These are phyloP conservation scores for Filobasidium floriforme DNA, from an alignment of 768 basidiomycete genomes.

Conservation along the genomic window DNA sequence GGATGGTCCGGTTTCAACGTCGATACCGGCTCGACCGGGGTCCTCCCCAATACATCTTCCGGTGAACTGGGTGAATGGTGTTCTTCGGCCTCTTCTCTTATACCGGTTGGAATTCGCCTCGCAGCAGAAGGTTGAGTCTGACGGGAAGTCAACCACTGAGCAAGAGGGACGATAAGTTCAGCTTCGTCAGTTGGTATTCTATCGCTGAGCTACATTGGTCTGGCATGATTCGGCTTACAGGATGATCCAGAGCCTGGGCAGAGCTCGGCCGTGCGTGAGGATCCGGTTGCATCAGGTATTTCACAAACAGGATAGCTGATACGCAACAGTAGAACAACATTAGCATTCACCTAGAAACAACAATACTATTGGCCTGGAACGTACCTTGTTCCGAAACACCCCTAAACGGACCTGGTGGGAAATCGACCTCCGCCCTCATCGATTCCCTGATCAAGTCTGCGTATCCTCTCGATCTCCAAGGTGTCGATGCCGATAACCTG, in stretches of 20 bases:
- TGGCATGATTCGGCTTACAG: constrained; percentile 12
- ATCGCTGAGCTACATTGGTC: background rate
- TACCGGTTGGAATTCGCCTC: background rate
- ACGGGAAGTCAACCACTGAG: background rate
- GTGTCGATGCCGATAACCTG: constrained; percentile 30
- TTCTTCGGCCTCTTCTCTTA: background rate
- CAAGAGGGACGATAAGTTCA: background rate
- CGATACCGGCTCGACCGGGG: constrained; percentile 4
- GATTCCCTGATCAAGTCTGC: constrained; percentile 27
- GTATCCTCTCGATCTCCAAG: constrained; percentile 27
- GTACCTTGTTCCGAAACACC: constrained; percentile 30
- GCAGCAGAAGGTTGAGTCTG: background rate
- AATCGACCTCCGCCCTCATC: constrained; percentile 17
- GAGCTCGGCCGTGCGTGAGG: constrained; percentile 22
- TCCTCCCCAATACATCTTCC: constrained; percentile 1
- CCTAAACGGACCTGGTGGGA: constrained; percentile 26
- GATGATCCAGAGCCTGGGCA: constrained; percentile 20
- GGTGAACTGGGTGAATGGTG: constrained; percentile 6
- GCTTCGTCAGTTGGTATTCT: background rate
- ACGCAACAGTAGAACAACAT: background rate
- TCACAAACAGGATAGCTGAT: constrained; percentile 24
- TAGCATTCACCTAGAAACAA: too few relatives aligned
- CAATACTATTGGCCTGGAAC: background rate
- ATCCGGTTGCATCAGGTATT: constrained; percentile 20
- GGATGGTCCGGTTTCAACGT: constrained; percentile 24